Percentiles rank a stretch among this genome's conserved stretches.
Conservation (phyloP, 768 basidiomycete genomes). For the Amanita subjunquillea region DNA sequence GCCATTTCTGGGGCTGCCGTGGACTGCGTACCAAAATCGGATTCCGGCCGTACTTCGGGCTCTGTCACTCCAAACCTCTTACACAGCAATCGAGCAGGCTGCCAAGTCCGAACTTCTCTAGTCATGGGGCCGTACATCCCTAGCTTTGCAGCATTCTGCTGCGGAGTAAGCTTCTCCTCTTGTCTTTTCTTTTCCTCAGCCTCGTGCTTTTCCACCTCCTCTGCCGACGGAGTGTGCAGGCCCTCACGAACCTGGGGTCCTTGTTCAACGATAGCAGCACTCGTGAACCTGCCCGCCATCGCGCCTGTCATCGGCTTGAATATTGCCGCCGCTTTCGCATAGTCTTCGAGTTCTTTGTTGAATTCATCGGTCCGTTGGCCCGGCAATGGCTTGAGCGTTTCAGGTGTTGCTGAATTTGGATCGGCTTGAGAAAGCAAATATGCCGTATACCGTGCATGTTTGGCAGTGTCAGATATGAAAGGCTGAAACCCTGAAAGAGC, state of each 20-base stretch:
- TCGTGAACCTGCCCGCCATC: constrained; percentile 93
- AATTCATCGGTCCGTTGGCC: constrained; percentile 59
- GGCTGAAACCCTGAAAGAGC: constrained; percentile 88
- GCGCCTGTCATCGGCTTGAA: constrained; percentile 90
- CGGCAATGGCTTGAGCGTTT: constrained; percentile 41
- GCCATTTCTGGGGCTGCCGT: constrained; percentile 5
- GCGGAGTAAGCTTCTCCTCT: constrained; percentile 61
- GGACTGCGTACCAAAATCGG: constrained; percentile 14
- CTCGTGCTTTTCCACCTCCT: constrained; percentile 34
- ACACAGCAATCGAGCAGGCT: constrained; percentile 78
- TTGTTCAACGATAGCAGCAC: constrained; percentile 59
- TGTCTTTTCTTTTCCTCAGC: constrained; percentile 27
- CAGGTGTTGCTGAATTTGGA: constrained; percentile 28
- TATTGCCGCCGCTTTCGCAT: constrained; percentile 75
- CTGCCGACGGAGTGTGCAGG: constrained; percentile 45
- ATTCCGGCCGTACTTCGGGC: constrained; percentile 49
- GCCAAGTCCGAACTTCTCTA: constrained; percentile 63
- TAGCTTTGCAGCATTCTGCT: constrained; percentile 68
- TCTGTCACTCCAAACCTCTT: constrained; percentile 92
- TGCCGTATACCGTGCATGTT: constrained; percentile 77
- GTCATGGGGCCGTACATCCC: constrained; percentile 92
- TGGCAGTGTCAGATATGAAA: constrained; percentile 62
- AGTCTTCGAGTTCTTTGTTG: constrained; percentile 77
- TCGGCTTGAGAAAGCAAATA: constrained; percentile 71
- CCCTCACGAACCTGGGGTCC: constrained; percentile 59